A percentile compares a stretch with the other conserved stretches of the same genome.
phyloP scores from a whole-genome alignment of 2,329 filamentous ascomycete genomes.

The Colletotrichum cereale region DNA sequence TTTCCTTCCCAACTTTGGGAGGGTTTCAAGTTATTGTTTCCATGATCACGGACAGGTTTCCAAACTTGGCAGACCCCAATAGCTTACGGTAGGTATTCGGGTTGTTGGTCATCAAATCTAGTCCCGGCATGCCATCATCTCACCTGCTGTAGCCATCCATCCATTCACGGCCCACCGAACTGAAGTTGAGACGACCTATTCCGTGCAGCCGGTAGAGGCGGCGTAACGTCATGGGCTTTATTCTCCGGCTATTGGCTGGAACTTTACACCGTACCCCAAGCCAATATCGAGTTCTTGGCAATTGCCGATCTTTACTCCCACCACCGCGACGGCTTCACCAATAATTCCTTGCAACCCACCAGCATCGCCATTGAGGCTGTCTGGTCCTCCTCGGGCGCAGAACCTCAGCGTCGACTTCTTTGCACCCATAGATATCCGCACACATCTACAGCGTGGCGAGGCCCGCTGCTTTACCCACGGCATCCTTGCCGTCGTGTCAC shows the following conservation, averaged over 20 bases:
- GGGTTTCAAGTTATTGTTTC: background rate
- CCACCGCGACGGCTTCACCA: background rate
- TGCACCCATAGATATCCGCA: slow-evolving; percentile 9
- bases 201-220: background rate
- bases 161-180: slow-evolving; percentile 1
- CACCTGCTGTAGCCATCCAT: background rate
- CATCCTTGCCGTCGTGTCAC: slow-evolving; percentile 19
- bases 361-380: background rate
- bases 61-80: slow-evolving; percentile 7
- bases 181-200: slow-evolving; percentile 13
- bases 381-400: background rate
- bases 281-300: background rate
- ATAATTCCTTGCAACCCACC: background rate
- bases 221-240: background rate
- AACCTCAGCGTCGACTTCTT: background rate
- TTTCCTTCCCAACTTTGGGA: no score
- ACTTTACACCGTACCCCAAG: background rate
- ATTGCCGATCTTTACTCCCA: slow-evolving; percentile 20
- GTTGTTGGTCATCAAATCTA: slow-evolving; percentile 2
- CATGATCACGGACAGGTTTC: background rate
- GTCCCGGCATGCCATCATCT: background rate
- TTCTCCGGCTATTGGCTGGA: slow-evolving; percentile 3
- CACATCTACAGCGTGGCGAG: background rate
- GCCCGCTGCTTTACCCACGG: slow-evolving; percentile 6
- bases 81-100: no score